Conservation (phyloP, 495 filamentous ascomycete genomes). For the Penicillium steckii region DNA sequence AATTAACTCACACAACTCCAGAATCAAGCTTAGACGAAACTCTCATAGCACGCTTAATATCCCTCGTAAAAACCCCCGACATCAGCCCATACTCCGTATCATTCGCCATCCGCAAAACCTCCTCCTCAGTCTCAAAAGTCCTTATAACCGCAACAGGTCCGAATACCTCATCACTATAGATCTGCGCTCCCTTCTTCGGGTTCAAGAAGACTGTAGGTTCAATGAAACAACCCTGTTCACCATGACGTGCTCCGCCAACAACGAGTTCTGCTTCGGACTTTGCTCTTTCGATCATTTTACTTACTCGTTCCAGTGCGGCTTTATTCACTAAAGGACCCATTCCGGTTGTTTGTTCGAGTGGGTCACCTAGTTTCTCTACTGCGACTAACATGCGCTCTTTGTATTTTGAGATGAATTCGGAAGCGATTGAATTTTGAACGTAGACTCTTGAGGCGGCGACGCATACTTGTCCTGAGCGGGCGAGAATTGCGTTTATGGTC, state of each 20-base stretch:
- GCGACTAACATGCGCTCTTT: conserved; percentile 73
- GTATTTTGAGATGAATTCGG: conserved; percentile 71
- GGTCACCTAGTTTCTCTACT: conserved; percentile 78
- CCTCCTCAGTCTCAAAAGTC: conserved; percentile 76
- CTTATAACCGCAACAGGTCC: conserved; percentile 88
- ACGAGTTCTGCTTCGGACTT: conserved; percentile 5
- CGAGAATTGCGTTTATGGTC: conserved; percentile 81
- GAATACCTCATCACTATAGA: conserved; percentile 80
- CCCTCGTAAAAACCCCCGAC: conserved; percentile 94
- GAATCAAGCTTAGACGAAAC: conserved; percentile 79
- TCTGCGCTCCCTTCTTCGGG: background rate
- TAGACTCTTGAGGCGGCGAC: conserved; percentile 88
- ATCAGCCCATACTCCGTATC: conserved; percentile 89
- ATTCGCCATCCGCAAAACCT: conserved; percentile 84
- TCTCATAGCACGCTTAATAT: conserved; percentile 67
- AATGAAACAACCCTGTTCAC: conserved; percentile 13
- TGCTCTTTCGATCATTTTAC: conserved; percentile 2
- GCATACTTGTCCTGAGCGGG: conserved; percentile 84
- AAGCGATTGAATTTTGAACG: conserved; percentile 77
- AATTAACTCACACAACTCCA: conserved; percentile 76
- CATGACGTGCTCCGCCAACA: background rate
- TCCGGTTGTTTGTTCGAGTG: conserved; percentile 62
- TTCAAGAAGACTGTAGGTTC: conserved; percentile 74
- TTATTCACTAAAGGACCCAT: background rate
- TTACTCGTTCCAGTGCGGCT: background rate